These are phyloP conservation scores for Protomyces pachydermus DNA, from an alignment of 1,139 yeast genomes.

Conservation along the genomic window DNA sequence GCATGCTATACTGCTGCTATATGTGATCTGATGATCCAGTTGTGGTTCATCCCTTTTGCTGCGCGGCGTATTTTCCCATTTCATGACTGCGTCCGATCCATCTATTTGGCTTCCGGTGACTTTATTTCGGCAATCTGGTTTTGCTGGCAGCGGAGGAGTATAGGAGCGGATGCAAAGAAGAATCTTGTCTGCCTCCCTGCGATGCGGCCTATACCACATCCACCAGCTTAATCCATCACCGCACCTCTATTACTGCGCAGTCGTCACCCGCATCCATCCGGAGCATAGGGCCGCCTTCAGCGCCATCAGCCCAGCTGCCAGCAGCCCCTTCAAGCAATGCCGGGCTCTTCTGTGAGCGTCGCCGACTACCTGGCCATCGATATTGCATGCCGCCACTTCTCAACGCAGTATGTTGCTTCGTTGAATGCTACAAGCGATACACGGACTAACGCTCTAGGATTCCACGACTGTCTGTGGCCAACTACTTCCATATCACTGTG, in stretches of 20 bases:
- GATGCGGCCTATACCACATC: not conserved
- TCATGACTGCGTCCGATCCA: not conserved
- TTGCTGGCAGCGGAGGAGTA: not conserved
- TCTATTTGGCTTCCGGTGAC: not conserved
- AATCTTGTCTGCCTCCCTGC: not conserved
- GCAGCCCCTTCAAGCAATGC: not conserved
- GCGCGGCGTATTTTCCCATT: too few relatives aligned
- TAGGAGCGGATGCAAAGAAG: not conserved
- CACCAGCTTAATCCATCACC: not conserved
- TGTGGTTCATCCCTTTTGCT: too few relatives aligned
- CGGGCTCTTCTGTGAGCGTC: constrained; percentile 18
- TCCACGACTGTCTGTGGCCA: constrained; percentile 14
- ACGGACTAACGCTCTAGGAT: not conserved
- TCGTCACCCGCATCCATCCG: too few relatives aligned
- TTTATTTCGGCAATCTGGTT: not conserved
- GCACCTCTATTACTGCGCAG: too few relatives aligned
- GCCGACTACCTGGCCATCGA: constrained; percentile 25
- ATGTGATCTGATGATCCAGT: too few relatives aligned
- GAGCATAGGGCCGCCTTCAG: too few relatives aligned
- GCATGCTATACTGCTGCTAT: not conserved
- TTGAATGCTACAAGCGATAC: not conserved
- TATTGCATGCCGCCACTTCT: constrained; percentile 20
- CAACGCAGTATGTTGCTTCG: not conserved
- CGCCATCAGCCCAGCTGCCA: too few relatives aligned
- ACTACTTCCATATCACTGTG: constrained; percentile 15